Conservation (phyloP, 768 basidiomycete genomes). For the Pisolithus microcarpus region DNA sequence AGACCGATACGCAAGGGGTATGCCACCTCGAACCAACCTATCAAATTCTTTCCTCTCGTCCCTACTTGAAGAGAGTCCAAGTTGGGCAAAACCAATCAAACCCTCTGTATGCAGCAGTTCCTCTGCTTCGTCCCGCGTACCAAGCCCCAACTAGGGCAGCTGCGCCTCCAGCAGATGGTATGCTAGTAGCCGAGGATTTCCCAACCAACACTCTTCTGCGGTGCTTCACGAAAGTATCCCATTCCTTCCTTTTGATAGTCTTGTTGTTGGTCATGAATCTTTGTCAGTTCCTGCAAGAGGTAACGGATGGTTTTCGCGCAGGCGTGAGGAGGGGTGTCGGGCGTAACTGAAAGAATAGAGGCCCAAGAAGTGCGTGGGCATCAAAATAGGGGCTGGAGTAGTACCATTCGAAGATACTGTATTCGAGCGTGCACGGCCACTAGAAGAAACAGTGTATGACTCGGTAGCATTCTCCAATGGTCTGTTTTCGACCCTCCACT, state of each 20-base stretch:
- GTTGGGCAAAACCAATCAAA: slow-evolving; percentile 84
- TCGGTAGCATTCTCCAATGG: slow-evolving; percentile 26
- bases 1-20: slow-evolving; percentile 80
- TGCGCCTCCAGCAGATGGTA: slow-evolving; percentile 35
- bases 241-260: slow-evolving; percentile 60
- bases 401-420: slow-evolving; percentile 23
- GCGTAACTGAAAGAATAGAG: slow-evolving; percentile 53
- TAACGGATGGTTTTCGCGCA: slow-evolving; percentile 67
- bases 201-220: slow-evolving; percentile 41
- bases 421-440: slow-evolving; percentile 42
- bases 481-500: slow-evolving; percentile 18
- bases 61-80: slow-evolving; percentile 62
- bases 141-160: slow-evolving; percentile 65
- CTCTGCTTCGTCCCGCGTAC: slow-evolving; percentile 56
- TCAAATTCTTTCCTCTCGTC: slow-evolving; percentile 78
- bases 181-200: slow-evolving; percentile 12
- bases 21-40: slow-evolving; percentile 72
- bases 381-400: slow-evolving; percentile 11
- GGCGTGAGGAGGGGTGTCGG: slow-evolving; percentile 63
- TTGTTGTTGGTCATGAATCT: slow-evolving; percentile 79
- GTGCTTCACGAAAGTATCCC: slow-evolving; percentile 83
- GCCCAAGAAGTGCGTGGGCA: slow-evolving; percentile 18
- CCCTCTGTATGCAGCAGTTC: slow-evolving; percentile 79
- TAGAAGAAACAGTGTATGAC: slow-evolving; percentile 45
- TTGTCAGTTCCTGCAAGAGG: slow-evolving; percentile 70